A percentile compares a stretch with the other conserved stretches of the same genome.
Evolutionary conservation across 495 filamentous ascomycete species (phyloP).

Genomic region (Penicillium macrosclerotiorum): DNA sequence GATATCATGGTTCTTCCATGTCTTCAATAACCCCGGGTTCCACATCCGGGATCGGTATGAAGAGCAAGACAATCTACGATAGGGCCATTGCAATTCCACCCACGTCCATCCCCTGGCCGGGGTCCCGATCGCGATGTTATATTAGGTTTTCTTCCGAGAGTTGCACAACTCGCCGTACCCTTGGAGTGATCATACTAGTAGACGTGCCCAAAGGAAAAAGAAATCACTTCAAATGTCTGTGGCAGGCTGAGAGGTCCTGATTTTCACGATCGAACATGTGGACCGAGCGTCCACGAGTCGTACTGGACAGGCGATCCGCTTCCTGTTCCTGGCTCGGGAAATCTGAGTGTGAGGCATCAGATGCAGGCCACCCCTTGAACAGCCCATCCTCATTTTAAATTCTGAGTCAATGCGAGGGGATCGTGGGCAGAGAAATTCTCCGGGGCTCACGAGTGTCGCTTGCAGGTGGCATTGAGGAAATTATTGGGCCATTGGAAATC

Average conservation of each 20-base stretch:
- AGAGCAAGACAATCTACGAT: too few species aligned
- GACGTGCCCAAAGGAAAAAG: not conserved
- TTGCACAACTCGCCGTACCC: too few species aligned
- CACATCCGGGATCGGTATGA: too few species aligned
- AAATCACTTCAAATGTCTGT: not conserved
- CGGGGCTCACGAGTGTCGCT: conserved; percentile 16
- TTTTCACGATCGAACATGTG: conserved; percentile 18
- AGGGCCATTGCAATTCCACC: too few species aligned
- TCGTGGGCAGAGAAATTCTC: conserved; percentile 24
- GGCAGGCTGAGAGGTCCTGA: conserved; percentile 1
- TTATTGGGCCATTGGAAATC: not conserved
- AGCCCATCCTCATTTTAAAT: conserved; percentile 16
- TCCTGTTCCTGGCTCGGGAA: not conserved
- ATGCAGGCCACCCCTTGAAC: conserved; percentile 15
- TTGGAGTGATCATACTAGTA: too few species aligned
- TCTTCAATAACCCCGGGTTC: too few species aligned
- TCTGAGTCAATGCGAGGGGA: conserved; percentile 22
- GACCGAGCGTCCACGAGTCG: conserved; percentile 18
- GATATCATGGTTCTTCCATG: too few species aligned
- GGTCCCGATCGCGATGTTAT: not conserved
- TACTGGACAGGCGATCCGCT: not conserved
- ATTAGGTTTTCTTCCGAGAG: too few species aligned
- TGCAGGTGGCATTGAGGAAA: conserved; percentile 9
- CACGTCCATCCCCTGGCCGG: not conserved
- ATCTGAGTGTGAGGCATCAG: conserved; percentile 16